Evolutionary conservation across 1,284 basidiomycete species (phyloP).

Genomic region (Rhodotorula sp.): DNA sequence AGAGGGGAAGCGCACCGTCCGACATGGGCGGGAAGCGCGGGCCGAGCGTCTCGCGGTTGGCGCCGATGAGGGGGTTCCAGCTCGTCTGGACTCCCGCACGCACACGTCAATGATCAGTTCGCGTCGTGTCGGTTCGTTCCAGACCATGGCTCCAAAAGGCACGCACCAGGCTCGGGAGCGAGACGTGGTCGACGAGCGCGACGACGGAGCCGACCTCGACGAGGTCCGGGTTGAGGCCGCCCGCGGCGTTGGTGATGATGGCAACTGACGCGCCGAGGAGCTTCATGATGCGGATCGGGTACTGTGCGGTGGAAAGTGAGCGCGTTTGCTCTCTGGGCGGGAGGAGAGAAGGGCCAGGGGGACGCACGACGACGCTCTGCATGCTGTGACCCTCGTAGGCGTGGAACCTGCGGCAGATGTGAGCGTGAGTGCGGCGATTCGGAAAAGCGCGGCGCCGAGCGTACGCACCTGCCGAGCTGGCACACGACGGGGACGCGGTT

Average conservation of each 20-base stretch:
- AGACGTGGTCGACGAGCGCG: conserved; percentile 42
- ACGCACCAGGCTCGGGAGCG: conserved; percentile 39
- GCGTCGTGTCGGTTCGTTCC: neutral
- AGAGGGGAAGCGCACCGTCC: conserved; percentile 19
- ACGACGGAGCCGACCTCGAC: conserved; percentile 41
- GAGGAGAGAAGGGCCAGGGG: conserved; percentile 3
- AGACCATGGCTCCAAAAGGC: no score
- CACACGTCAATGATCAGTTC: neutral
- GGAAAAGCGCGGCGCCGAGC: no score
- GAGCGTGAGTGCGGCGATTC: neutral
- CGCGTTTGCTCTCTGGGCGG: no score
- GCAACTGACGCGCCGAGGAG: conserved; percentile 35
- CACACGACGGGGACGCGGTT: conserved; percentile 42
- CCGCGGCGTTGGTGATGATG: conserved; percentile 46
- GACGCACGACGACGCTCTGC: conserved; percentile 13
- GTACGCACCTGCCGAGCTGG: conserved; percentile 41
- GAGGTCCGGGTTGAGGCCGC: conserved; percentile 39
- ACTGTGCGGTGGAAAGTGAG: neutral
- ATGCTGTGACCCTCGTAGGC: conserved; percentile 19
- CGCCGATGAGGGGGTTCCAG: conserved; percentile 44
- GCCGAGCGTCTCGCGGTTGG: conserved; percentile 42
- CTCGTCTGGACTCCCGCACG: conserved; percentile 19
- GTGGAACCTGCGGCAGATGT: conserved; percentile 11
- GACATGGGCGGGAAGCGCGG: conserved; percentile 47
- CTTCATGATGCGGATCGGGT: conserved; percentile 41